These are phyloP conservation scores for Streptanthus diversifolius DNA, from an alignment of 345 rosid genomes.

Conservation along the genomic window DNA sequence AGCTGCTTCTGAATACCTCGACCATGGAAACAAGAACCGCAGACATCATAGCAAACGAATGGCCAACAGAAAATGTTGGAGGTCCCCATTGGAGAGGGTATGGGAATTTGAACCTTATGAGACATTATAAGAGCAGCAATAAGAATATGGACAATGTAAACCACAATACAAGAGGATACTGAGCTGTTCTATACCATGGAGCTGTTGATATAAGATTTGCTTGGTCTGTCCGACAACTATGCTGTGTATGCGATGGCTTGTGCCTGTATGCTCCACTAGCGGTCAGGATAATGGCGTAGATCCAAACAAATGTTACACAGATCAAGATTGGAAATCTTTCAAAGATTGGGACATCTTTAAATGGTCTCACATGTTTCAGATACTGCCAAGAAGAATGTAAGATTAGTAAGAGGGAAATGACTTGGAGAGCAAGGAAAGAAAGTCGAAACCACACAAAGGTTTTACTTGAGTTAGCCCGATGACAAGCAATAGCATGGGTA, in stretches of 20 bases:
- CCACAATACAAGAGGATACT: neutral
- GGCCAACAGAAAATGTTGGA: conserved; percentile 95
- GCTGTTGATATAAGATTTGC: conserved; percentile 82
- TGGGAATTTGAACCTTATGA: conserved; percentile 80
- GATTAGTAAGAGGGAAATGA: neutral
- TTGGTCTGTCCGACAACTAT: conserved; percentile 79
- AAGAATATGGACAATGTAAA: neutral
- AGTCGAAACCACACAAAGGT: conserved; percentile 4
- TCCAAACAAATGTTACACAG: conserved; percentile 71
- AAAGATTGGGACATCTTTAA: conserved; percentile 55
- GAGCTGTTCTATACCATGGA: conserved; percentile 59
- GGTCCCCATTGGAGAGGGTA: conserved; percentile 99
- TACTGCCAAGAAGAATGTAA: conserved; percentile 49
- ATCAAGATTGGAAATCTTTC: conserved; percentile 80
- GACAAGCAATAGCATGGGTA: conserved; percentile 84
- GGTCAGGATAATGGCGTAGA: conserved; percentile 78
- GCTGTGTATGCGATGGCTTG: conserved; percentile 51
- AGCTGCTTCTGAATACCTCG: conserved; percentile 53
- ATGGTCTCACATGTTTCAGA: conserved; percentile 65
- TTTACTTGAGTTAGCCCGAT: conserved; percentile 71
- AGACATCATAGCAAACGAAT: conserved; percentile 92
- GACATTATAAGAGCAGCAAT: neutral
- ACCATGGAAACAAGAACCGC: conserved; percentile 90
- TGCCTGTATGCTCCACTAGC: conserved; percentile 85
- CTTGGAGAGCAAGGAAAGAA: neutral